phyloP scores from a whole-genome alignment of 2,329 filamentous ascomycete genomes.

The Clarireedia sp. region DNA sequence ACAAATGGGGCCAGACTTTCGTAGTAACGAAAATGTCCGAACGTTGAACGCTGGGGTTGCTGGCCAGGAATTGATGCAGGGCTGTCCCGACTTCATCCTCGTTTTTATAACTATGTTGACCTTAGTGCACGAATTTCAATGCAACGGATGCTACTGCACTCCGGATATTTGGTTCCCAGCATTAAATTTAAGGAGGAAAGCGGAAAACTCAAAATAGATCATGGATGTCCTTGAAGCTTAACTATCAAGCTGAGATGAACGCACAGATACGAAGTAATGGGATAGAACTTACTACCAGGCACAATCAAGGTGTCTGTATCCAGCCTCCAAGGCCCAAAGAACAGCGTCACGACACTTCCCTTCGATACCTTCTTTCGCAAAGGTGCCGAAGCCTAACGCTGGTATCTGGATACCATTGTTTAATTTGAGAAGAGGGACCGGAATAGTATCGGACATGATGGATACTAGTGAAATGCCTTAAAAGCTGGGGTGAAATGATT shows the following conservation, averaged over 20 bases:
- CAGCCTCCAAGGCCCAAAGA: slow-evolving; percentile 55
- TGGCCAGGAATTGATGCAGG: slow-evolving; percentile 60
- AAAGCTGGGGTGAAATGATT: no score
- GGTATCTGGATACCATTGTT: slow-evolving; percentile 31
- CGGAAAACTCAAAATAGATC: not conserved
- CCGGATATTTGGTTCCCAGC: not conserved
- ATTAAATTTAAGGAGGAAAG: not conserved
- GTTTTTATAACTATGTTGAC: slow-evolving; percentile 52
- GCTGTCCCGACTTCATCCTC: slow-evolving; percentile 76
- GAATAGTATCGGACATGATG: not conserved
- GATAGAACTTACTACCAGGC: slow-evolving; percentile 48
- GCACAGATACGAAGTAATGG: not conserved
- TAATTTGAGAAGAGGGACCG: slow-evolving; percentile 17
- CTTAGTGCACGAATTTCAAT: not conserved
- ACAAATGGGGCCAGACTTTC: slow-evolving; percentile 50
- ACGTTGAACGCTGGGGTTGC: slow-evolving; percentile 50
- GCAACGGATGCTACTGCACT: not conserved
- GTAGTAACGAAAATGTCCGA: slow-evolving; percentile 25
- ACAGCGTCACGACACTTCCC: slow-evolving; percentile 39
- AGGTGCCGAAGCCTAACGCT: slow-evolving; percentile 38
- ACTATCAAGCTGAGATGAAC: not conserved
- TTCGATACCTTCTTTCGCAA: slow-evolving; percentile 22
- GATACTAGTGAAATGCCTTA: not conserved
- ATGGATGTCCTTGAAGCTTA: not conserved
- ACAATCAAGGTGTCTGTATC: slow-evolving; percentile 61